Evolutionary conservation across 2,329 filamentous ascomycete species (phyloP).

Genomic region (Trichophyton mentagrophytes): DNA sequence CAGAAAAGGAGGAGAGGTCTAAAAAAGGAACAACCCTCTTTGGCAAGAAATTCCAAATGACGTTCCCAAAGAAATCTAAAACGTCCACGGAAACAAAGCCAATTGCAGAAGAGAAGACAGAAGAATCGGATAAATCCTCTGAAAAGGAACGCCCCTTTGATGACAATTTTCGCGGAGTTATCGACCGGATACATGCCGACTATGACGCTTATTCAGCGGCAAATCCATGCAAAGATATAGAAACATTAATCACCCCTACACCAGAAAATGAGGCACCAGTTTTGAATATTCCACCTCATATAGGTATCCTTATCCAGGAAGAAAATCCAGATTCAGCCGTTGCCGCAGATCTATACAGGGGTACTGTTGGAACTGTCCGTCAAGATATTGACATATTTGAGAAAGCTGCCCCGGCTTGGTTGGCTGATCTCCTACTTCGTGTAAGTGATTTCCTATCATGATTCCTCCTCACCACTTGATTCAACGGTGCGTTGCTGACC

Average conservation of each 20-base stretch:
- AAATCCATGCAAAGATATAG: constrained; percentile 27
- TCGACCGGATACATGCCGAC: constrained; percentile 34
- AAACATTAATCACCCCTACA: constrained; percentile 32
- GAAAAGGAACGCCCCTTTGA: constrained; percentile 37
- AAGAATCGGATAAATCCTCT: constrained; percentile 42
- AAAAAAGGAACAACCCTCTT: constrained; percentile 50
- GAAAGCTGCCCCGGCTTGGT: constrained; percentile 77
- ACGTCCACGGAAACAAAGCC: constrained; percentile 57
- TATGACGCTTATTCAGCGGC: constrained; percentile 33
- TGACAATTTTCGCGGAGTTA: constrained; percentile 34
- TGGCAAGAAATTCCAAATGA: constrained; percentile 72
- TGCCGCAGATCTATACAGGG: constrained; percentile 76
- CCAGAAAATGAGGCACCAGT: constrained; percentile 34
- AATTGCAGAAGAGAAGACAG: constrained; percentile 59
- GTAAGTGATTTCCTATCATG: constrained; percentile 29
- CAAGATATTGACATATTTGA: constrained; percentile 72
- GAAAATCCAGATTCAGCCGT: constrained; percentile 50
- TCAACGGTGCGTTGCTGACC: not conserved
- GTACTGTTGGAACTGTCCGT: constrained; percentile 67
- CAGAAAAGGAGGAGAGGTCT: constrained; percentile 44
- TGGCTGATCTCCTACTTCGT: constrained; percentile 70
- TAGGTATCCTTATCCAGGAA: constrained; percentile 52
- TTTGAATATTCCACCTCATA: constrained; percentile 35
- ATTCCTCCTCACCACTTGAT: not conserved
- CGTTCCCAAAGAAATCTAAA: constrained; percentile 65